Evolutionary conservation across 768 basidiomycete species (phyloP).

Genomic region (Boletus vinaceobasis): DNA sequence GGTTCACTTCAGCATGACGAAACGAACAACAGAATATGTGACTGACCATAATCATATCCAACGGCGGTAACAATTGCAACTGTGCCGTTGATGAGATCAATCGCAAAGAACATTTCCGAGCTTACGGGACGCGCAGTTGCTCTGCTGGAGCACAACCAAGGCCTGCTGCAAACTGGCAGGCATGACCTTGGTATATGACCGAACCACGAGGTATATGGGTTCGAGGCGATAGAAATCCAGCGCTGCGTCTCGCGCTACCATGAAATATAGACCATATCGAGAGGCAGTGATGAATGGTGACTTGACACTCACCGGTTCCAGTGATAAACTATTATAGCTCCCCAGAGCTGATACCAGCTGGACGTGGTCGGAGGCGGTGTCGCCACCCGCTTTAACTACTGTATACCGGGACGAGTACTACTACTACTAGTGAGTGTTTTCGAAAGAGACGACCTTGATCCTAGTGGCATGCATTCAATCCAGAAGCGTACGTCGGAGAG

Average conservation of each 20-base stretch:
- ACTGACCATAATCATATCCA: slow-evolving; percentile 9
- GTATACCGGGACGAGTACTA: neutral
- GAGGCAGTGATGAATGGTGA: neutral
- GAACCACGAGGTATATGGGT: neutral
- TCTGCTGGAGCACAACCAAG: neutral
- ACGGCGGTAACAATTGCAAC: slow-evolving; percentile 3
- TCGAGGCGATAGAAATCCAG: neutral
- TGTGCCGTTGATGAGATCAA: neutral
- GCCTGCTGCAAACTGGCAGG: neutral
- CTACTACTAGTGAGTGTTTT: neutral
- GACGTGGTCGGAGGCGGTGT: neutral
- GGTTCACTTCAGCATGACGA: neutral
- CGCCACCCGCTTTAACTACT: neutral
- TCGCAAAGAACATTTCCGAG: neutral
- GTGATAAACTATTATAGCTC: neutral
- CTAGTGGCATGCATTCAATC: neutral
- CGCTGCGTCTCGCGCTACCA: neutral
- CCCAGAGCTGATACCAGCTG: neutral
- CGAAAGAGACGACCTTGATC: neutral
- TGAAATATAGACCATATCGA: neutral
- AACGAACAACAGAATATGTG: neutral
- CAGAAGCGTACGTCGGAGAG: too few species aligned
- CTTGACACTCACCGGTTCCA: neutral
- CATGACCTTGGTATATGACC: neutral
- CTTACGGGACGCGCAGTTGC: neutral